phyloP scores from a whole-genome alignment of 1,139 yeast species.

The Debaryomycetaceae sp. region DNA sequence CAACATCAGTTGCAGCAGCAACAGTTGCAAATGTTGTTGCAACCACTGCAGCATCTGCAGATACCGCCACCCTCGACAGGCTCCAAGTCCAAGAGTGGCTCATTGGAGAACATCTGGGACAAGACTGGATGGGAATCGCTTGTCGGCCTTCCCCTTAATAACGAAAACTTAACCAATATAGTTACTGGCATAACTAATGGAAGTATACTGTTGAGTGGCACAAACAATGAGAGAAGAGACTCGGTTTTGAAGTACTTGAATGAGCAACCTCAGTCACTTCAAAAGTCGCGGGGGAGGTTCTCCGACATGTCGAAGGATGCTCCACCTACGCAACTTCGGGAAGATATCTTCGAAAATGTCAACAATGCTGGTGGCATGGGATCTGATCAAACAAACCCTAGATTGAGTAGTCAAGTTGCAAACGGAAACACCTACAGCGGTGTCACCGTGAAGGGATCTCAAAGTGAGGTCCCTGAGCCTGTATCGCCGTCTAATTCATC shows the following conservation, averaged over 20 bases:
- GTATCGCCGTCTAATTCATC: constrained; percentile 6
- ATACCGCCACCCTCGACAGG: no score
- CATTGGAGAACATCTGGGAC: constrained; percentile 25
- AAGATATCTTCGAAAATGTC: constrained; percentile 38
- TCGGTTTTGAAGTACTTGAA: constrained; percentile 36
- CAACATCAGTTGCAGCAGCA: constrained; percentile 11
- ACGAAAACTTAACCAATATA: constrained; percentile 33
- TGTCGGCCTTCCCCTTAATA: constrained; percentile 21
- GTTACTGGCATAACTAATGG: constrained; percentile 37
- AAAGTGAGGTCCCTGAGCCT: constrained; percentile 2
- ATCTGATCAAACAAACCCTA: background rate
- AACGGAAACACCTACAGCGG: constrained; percentile 3
- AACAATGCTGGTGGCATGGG: constrained; percentile 6
- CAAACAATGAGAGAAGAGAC: constrained; percentile 40
- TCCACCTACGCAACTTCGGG: constrained; percentile 25
- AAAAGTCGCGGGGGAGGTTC: background rate
- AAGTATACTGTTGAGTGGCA: constrained; percentile 36
- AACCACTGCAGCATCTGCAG: constrained; percentile 10
- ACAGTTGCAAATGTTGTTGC: constrained; percentile 5
- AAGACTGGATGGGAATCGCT: constrained; percentile 22
- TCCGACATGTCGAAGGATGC: constrained; percentile 1
- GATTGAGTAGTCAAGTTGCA: background rate
- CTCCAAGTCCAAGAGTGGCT: constrained; percentile 19
- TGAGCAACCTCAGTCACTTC: constrained; percentile 14
- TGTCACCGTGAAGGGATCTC: constrained; percentile 1